These are phyloP conservation scores for Logfia minima DNA, from an alignment of 129 eudicot genomes.

Conservation along the genomic window DNA sequence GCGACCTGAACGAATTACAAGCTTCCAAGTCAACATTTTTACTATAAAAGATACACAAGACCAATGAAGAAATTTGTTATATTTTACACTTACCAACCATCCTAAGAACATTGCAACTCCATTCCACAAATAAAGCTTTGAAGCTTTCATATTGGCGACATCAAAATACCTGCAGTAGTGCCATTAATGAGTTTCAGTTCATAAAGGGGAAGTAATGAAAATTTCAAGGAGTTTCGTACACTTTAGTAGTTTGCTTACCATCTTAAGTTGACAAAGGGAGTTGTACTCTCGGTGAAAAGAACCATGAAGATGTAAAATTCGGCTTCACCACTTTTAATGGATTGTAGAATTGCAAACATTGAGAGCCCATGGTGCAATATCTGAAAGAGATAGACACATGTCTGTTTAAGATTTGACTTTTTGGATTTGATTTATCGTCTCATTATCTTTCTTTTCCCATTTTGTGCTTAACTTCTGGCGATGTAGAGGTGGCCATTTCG, in stretches of 20 bases:
- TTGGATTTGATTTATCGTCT: conserved; percentile 6
- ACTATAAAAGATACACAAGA: not conserved
- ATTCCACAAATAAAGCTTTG: conserved; percentile 60
- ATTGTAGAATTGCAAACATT: conserved; percentile 53
- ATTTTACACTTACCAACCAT: conserved; percentile 69
- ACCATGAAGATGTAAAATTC: conserved; percentile 69
- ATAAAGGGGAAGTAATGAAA: conserved; percentile 6
- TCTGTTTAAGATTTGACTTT: conserved; percentile 13
- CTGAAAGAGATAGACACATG: conserved; percentile 31
- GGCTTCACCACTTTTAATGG: conserved; percentile 66
- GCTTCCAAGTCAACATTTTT: conserved; percentile 1
- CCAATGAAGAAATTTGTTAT: not conserved
- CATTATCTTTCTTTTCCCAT: not conserved
- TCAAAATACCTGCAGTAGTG: conserved; percentile 63
- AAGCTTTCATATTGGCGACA: conserved; percentile 69
- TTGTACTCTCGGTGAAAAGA: conserved; percentile 80
- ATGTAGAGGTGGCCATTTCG: not conserved
- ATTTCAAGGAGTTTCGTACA: not conserved
- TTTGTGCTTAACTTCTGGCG: not conserved
- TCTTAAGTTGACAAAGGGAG: conserved; percentile 83
- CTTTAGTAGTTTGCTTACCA: conserved; percentile 47
- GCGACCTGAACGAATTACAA: conserved; percentile 61
- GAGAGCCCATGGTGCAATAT: conserved; percentile 86
- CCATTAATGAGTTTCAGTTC: conserved; percentile 6
- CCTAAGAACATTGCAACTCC: conserved; percentile 83